Percentiles rank a stretch among this genome's conserved stretches.
These are phyloP conservation scores for Blastobotrys proliferans DNA, from an alignment of 1,139 yeast species.

Conservation along the genomic window DNA sequence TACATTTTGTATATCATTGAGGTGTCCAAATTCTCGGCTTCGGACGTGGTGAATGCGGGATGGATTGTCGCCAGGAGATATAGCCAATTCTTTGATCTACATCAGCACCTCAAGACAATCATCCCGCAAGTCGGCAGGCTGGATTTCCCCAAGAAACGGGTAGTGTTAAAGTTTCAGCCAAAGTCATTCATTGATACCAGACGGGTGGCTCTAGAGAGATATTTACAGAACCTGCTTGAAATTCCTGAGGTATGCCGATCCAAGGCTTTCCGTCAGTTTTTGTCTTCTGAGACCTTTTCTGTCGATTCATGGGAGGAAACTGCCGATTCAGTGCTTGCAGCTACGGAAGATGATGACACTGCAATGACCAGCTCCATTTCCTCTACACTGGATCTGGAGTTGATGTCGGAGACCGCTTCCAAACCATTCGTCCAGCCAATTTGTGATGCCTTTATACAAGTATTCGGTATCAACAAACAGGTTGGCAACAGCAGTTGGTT, in stretches of 20 bases:
- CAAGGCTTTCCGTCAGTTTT: slow-evolving; percentile 65
- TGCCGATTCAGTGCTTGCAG: too few species aligned
- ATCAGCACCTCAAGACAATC: slow-evolving; percentile 55
- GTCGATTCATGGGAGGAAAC: slow-evolving; percentile 22
- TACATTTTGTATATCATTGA: slow-evolving; percentile 72
- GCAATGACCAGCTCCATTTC: slow-evolving; percentile 1
- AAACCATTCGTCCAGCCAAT: slow-evolving; percentile 72
- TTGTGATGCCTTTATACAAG: slow-evolving; percentile 65
- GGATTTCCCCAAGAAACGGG: slow-evolving; percentile 60
- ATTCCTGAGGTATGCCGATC: slow-evolving; percentile 72
- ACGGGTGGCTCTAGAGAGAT: slow-evolving; percentile 55
- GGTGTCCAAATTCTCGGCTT: slow-evolving; percentile 53
- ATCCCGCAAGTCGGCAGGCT: slow-evolving; percentile 51
- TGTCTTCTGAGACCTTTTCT: slow-evolving; percentile 66
- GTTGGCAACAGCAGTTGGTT: slow-evolving; percentile 58
- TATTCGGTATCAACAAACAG: slow-evolving; percentile 59
- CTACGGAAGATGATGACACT: neutral
- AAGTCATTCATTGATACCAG: slow-evolving; percentile 63
- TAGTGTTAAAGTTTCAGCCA: slow-evolving; percentile 60
- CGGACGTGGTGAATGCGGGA: slow-evolving; percentile 56
- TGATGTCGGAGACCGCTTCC: slow-evolving; percentile 32
- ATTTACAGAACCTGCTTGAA: slow-evolving; percentile 52
- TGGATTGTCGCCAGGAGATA: slow-evolving; percentile 90
- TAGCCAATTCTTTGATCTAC: slow-evolving; percentile 73
- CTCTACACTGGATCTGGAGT: slow-evolving; percentile 3